phyloP scores from a whole-genome alignment of 192 early-diverging fungal species.

The Rhizophagus clarus region DNA sequence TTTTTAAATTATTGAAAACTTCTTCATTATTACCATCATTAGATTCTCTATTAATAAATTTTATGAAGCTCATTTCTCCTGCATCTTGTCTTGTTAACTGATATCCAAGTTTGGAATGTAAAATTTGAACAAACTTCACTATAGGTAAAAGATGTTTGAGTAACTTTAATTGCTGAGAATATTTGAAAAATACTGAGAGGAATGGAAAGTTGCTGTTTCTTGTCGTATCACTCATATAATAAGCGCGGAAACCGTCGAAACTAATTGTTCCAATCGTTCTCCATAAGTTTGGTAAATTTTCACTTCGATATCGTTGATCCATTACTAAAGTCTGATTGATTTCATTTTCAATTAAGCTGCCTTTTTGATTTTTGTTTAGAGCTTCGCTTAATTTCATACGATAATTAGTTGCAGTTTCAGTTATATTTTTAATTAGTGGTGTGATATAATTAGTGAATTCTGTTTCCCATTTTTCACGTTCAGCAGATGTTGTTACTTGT shows the following conservation, averaged over 20 bases:
- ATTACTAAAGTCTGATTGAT: conserved; percentile 12
- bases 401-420: background rate
- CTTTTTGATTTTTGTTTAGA: background rate
- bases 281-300: conserved; percentile 26
- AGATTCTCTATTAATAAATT: background rate
- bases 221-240: background rate
- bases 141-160: conserved; percentile 20
- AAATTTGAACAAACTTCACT: conserved; percentile 23
- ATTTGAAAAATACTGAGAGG: conserved; percentile 26
- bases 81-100: conserved; percentile 4
- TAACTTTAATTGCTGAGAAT: conserved; percentile 2
- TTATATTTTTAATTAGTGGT: conserved; percentile 13
- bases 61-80: background rate
- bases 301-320: background rate
- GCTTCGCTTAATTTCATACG: background rate
- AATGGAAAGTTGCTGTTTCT: conserved; percentile 12
- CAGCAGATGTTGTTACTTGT: background rate
- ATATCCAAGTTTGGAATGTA: conserved; percentile 17
- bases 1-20: background rate
- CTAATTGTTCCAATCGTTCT: background rate
- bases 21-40: background rate
- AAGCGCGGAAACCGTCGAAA: conserved; percentile 5
- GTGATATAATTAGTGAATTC: conserved; percentile 14
- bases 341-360: conserved; percentile 2
- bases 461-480: conserved; percentile 17